Conservation (phyloP, 768 basidiomycete genomes). For the Dioszegia hungarica region DNA sequence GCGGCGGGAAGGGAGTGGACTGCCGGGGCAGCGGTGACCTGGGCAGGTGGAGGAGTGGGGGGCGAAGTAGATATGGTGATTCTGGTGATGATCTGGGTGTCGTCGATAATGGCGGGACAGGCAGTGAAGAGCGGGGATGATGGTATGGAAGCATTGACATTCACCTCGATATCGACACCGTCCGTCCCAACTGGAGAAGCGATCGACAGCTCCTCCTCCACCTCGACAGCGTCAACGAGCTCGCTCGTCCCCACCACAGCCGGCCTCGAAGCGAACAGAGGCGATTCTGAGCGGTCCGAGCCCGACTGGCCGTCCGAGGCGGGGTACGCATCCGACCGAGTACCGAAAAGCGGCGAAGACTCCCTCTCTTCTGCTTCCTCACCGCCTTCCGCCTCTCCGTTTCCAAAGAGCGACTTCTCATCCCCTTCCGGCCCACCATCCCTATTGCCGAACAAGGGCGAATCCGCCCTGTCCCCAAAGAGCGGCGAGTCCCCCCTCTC, state of each 20-base stretch:
- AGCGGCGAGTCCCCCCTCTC: not conserved
- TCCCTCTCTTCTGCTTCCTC: not conserved
- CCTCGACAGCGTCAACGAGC: not conserved
- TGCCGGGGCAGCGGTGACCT: not conserved
- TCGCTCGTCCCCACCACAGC: not conserved
- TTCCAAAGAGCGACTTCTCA: not conserved
- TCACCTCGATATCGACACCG: not conserved
- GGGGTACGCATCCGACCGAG: not conserved
- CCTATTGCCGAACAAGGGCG: constrained; percentile 11
- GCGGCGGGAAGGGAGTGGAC: constrained; percentile 9
- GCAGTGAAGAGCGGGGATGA: constrained; percentile 2
- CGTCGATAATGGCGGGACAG: not conserved
- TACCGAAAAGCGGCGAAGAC: constrained; percentile 11
- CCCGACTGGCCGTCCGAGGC: not conserved
- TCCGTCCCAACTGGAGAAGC: not conserved
- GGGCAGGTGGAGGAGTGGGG: not conserved
- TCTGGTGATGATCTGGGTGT: not conserved
- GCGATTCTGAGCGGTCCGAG: not conserved
- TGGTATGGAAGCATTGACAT: not conserved
- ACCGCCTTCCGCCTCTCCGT: no score
- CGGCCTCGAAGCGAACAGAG: not conserved
- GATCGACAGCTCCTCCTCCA: not conserved
- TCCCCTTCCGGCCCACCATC: not conserved
- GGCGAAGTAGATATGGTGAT: not conserved
- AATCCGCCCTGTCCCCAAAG: not conserved